Percentiles rank a stretch among this genome's conserved stretches.
Evolutionary conservation across 2,329 filamentous ascomycete species (phyloP).

Genomic region (Pseudocercospora musae): DNA sequence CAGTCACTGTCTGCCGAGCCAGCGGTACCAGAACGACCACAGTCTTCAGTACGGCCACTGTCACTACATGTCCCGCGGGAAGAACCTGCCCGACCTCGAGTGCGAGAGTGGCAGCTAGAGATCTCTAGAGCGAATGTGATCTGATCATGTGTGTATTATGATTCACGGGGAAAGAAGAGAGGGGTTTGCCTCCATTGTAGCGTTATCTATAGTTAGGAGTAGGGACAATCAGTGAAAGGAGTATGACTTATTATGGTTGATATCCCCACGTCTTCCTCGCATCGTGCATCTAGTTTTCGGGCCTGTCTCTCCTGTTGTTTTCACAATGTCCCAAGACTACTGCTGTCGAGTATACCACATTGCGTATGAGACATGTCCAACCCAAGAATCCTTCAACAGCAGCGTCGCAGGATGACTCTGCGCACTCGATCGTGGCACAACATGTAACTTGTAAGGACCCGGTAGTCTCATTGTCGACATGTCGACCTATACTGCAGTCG

Average conservation of each 20-base stretch:
- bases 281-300: background rate
- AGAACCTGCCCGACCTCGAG: background rate
- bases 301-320: background rate
- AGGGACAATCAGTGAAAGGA: background rate
- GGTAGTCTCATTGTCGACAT: background rate
- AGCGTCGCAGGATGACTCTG: background rate
- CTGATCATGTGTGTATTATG: background rate
- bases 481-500: background rate
- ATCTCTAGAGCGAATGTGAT: background rate
- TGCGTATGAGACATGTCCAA: background rate
- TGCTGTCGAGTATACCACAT: background rate
- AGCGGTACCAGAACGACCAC: background rate
- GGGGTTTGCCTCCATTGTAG: background rate
- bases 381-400: background rate
- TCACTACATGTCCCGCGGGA: background rate
- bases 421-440: background rate
- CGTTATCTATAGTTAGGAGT: background rate
- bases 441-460: background rate
- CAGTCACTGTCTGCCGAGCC: background rate
- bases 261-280: no score
- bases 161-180: background rate
- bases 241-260: no score
- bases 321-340: background rate
- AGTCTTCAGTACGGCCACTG: slow-evolving; percentile 1
- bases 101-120: background rate